Evolutionary conservation across 1,139 yeast genomes (phyloP), one percentile per base, ranked within the genome.

Genomic region (Saccharomycopsis crataegensis): DNA sequence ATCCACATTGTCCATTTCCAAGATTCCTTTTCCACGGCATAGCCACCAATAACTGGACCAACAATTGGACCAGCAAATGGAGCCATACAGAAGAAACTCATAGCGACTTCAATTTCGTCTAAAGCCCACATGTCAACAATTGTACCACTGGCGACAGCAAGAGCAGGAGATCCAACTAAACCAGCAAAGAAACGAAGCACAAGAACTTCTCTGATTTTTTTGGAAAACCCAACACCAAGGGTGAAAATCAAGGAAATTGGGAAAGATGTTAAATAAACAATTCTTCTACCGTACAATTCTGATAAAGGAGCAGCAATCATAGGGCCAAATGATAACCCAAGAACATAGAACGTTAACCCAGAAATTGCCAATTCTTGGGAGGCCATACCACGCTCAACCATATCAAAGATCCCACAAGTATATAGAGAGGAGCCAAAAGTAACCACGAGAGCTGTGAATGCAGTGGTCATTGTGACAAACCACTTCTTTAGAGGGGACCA

Each of bases 1-100:
- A 86, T 82, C 91, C 93, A 86, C 73, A 82, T 73, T 17, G 83
- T 70, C 94, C 95, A 87, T 65, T 80, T 74, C 89, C 94, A 85
- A 57, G 81, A 80, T 64, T 83, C 78, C 52, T 75, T 65, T 63
- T 82, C 81, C 22, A 82, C 84, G 22, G 86, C 86, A 65, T 82
- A 86, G 0, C 90, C 89, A 54, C 95, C 96, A 64, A 87, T 78
- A 52, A 87, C 75, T 22, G 96, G 96, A 48, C 95, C 94, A 51
- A 86, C 68, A 45, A 85, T 86, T 1, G 96, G 96, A 58, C 95
- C 95, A 66, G 83, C 76, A 62, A 82, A 83, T 44, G 88, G 89
- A 43, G 83, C 85, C 61, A 79, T 70, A 70, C 84, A 81, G 70
- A 83, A 86, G 52, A 78, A 72, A 1, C 88, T 80, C 79, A 86